Conservation (phyloP, 768 basidiomycete genomes). For the Boletus reticulatus region DNA sequence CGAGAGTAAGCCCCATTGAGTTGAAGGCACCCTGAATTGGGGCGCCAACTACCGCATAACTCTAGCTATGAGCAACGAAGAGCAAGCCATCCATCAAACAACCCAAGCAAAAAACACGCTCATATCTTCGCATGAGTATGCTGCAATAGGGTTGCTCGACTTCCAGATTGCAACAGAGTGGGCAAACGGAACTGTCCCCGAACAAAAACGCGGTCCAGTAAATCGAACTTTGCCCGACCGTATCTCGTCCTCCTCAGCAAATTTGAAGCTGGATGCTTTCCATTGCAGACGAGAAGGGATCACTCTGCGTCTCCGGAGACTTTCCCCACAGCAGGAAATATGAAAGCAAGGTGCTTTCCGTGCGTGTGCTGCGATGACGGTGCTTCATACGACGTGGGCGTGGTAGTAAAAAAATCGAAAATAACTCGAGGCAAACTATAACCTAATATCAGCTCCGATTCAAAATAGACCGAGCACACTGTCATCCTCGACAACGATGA, state of each 20-base stretch:
- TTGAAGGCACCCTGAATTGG: conserved; percentile 46
- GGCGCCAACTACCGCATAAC: conserved; percentile 77
- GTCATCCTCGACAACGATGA: conserved; percentile 22
- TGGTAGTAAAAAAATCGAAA: conserved; percentile 4
- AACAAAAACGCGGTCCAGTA: conserved; percentile 29
- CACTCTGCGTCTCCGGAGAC: conserved; percentile 88
- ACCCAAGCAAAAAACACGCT: conserved; percentile 55
- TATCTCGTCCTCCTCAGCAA: conserved; percentile 56
- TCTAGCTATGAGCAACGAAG: conserved; percentile 80
- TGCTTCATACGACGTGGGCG: conserved; percentile 66
- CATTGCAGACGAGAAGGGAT: conserved; percentile 50
- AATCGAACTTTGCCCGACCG: conserved; percentile 47
- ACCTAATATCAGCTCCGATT: conserved; percentile 21
- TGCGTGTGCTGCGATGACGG: conserved; percentile 83
- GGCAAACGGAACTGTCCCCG: conserved; percentile 41
- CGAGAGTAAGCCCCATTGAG: conserved; percentile 93
- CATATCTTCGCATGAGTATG: conserved; percentile 71
- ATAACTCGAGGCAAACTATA: conserved; percentile 21
- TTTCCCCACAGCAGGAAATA: conserved; percentile 78
- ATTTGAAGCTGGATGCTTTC: conserved; percentile 78
- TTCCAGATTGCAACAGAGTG: conserved; percentile 54
- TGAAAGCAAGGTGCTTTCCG: conserved; percentile 52
- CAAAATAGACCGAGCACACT: conserved; percentile 4
- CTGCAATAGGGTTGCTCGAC: conserved; percentile 36
- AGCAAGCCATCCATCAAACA: conserved; percentile 38